Conservation (phyloP, 495 filamentous ascomycete genomes). For the Aspergillus baeticus region DNA sequence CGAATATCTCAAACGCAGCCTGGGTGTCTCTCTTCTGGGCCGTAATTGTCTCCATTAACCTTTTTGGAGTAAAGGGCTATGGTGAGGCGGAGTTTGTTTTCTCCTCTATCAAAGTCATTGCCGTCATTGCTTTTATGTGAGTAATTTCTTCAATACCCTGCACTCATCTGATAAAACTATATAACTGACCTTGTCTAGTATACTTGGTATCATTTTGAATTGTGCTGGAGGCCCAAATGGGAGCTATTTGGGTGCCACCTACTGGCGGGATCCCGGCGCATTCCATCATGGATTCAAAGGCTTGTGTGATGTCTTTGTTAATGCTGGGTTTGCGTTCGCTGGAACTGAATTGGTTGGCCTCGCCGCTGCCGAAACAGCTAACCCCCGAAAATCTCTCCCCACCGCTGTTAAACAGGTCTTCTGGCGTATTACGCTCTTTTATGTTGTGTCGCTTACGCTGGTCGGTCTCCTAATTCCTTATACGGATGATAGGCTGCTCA, state of each 20-base stretch:
- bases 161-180: background rate
- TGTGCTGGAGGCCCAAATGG: conserved; percentile 73
- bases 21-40: conserved; percentile 85
- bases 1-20: conserved; percentile 62
- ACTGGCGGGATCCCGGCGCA: conserved; percentile 83
- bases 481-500: conserved; percentile 58
- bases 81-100: conserved; percentile 92
- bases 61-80: conserved; percentile 84
- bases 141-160: conserved; percentile 23
- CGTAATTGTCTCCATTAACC: conserved; percentile 73
- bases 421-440: conserved; percentile 91
- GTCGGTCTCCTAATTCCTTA: conserved; percentile 77
- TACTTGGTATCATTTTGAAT: conserved; percentile 77
- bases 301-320: conserved; percentile 89
- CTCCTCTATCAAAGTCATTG: conserved; percentile 79
- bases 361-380: conserved; percentile 82
- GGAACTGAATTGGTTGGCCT: conserved; percentile 94
- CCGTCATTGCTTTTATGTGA: conserved; percentile 86
- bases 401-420: conserved; percentile 92
- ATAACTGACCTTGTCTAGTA: conserved; percentile 41
- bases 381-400: conserved; percentile 82
- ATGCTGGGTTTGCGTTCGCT: conserved; percentile 87
- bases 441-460: conserved; percentile 70
- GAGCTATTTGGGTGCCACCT: conserved; percentile 79
- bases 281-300: conserved; percentile 95